Conservation (phyloP, 345 rosid species). For the Toxicodendron radicans region DNA sequence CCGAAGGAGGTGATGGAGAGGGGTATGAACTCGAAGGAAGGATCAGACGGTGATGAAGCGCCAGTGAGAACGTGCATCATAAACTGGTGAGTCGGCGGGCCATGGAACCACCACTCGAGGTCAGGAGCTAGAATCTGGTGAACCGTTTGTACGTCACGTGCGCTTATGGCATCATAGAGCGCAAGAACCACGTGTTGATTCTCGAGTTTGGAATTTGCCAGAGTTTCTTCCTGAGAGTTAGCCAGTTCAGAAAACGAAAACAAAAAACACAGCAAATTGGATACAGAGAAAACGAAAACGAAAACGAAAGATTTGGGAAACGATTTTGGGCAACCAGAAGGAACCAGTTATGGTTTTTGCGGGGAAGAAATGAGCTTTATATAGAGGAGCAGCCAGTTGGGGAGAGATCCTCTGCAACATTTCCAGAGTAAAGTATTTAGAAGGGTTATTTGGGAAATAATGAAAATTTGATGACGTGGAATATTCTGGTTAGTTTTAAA, state of each 20-base stretch:
- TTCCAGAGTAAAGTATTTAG: neutral
- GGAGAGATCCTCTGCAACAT: neutral
- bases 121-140: conserved; percentile 77
- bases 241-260: conserved; percentile 66
- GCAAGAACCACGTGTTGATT: conserved; percentile 80
- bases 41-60: conserved; percentile 25
- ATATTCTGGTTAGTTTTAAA: neutral
- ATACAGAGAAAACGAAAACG: neutral
- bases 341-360: conserved; percentile 4
- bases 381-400: conserved; percentile 15
- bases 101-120: conserved; percentile 99
- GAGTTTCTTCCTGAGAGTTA: conserved; percentile 43
- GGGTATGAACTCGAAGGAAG: conserved; percentile 52
- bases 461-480: neutral
- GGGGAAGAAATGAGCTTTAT: neutral
- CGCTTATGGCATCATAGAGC: conserved; percentile 79
- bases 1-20: conserved; percentile 54
- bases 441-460: neutral
- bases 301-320: neutral
- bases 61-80: conserved; percentile 97
- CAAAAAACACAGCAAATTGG: too few relatives aligned
- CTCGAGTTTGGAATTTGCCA: conserved; percentile 56
- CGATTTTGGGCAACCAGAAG: neutral
- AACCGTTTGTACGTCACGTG: conserved; percentile 76
- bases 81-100: conserved; percentile 96